Evolutionary conservation across 2,329 filamentous ascomycete species (phyloP).

Genomic region (Venturia nashicola): DNA sequence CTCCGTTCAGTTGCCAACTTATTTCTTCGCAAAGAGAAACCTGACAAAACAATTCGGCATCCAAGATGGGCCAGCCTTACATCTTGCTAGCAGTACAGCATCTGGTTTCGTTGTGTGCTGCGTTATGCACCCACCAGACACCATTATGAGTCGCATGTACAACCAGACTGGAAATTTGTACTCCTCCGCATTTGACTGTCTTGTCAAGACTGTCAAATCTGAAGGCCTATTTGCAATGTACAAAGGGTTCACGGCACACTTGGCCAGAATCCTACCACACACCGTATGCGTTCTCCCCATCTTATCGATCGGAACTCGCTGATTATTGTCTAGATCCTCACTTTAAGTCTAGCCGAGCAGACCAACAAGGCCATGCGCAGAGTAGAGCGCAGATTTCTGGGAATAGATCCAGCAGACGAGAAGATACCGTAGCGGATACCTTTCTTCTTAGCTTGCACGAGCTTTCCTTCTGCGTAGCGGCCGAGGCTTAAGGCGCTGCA

Average conservation of each 20-base stretch:
- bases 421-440: not conserved
- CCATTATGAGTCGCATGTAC: slow-evolving; percentile 97
- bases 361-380: slow-evolving; percentile 85
- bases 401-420: slow-evolving; percentile 4
- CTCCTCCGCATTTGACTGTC: slow-evolving; percentile 79
- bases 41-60: slow-evolving; percentile 73
- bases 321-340: slow-evolving; percentile 52
- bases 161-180: slow-evolving; percentile 99
- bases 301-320: slow-evolving; percentile 13
- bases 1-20: slow-evolving; percentile 91
- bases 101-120: slow-evolving; percentile 96
- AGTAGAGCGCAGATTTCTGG: slow-evolving; percentile 42
- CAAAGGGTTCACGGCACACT: slow-evolving; percentile 92
- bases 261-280: slow-evolving; percentile 88
- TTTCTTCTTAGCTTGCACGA: not conserved
- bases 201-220: slow-evolving; percentile 79
- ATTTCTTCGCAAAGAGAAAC: slow-evolving; percentile 91
- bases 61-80: slow-evolving; percentile 80
- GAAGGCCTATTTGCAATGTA: slow-evolving; percentile 90
- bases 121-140: slow-evolving; percentile 98
- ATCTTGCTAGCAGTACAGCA: slow-evolving; percentile 75
- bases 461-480: not conserved
- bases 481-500: not conserved
- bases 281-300: slow-evolving; percentile 42
- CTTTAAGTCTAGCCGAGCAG: slow-evolving; percentile 86